Conservation (phyloP, 192 early-diverging fungal genomes). For the Podochytrium sp. region DNA sequence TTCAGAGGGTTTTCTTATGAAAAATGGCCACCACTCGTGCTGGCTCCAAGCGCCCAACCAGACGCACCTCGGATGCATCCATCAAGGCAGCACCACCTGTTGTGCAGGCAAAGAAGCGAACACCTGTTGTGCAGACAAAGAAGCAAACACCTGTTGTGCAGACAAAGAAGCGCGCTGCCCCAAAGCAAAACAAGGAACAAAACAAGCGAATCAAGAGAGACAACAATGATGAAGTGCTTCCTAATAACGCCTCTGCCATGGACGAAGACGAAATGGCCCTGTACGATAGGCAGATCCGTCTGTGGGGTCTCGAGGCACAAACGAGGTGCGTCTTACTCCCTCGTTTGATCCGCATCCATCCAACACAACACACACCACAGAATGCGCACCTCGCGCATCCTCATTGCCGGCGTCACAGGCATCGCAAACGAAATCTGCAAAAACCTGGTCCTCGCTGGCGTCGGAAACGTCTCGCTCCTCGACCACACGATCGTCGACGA, state of each 20-base stretch:
- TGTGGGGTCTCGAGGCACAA: slow-evolving; percentile 97
- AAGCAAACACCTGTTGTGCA: too few species aligned
- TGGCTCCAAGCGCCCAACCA: too few species aligned
- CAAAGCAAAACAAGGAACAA: neutral
- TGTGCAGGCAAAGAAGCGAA: too few species aligned
- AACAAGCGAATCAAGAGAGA: neutral
- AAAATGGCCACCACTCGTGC: too few species aligned
- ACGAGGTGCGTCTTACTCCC: slow-evolving; percentile 57
- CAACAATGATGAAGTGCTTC: too few species aligned
- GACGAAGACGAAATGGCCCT: slow-evolving; percentile 82
- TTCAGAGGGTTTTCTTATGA: too few species aligned
- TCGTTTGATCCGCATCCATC: neutral
- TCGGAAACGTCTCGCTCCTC: slow-evolving; percentile 74
- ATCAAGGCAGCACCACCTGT: too few species aligned
- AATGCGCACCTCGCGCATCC: slow-evolving; percentile 78
- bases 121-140: too few species aligned
- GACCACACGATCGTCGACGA: slow-evolving; percentile 61
- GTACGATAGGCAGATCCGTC: slow-evolving; percentile 96
- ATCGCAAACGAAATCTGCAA: slow-evolving; percentile 88
- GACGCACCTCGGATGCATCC: too few species aligned
- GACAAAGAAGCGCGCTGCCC: too few species aligned
- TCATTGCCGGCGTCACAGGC: slow-evolving; percentile 72
- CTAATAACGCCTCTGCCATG: slow-evolving; percentile 24
- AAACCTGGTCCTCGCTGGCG: slow-evolving; percentile 89
- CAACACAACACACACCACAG: slow-evolving; percentile 49